Evolutionary conservation across 106 monocot species (phyloP), one percentile per base, ranked within the genome.

Genomic region (Apostasia ramifera): DNA sequence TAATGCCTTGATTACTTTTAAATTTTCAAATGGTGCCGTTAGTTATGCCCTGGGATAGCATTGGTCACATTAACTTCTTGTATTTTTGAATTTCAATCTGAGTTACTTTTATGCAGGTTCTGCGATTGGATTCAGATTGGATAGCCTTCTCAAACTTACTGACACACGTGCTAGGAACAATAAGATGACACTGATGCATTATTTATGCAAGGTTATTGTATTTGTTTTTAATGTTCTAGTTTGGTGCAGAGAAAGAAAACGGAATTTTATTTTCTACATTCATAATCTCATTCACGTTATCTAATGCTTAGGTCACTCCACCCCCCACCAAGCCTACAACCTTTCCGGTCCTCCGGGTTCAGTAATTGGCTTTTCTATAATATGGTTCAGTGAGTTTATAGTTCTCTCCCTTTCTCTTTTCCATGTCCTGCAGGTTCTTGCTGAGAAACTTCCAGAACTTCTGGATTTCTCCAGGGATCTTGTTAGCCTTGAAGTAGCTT

Each of bases 151-250:
- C 52, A 94, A 94, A 69, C 94, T 94, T 44, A 83, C 70, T 71
- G 94, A 94, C 70, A 91, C 85, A 50, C 85, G 94, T 59, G 87
- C 94, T 53, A 80, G 87, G 3, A 91, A 94, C 56, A 94, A 86
- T 67, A 94, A 75, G 79, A 91, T 88, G 76, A 94, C 94, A 63
- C 83, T 94, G 56, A 91, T 94, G 88, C 88, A 94, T 84, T 94
- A 94, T 57, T 66, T 94, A 58, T 94, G 91, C 80, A 94, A 91
- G 94, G 94, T 91, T 76, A 6, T 15, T 48, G 50, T 40, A 57
- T 60, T 14, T 55, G 2, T 49, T 75, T 1, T 50, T 46, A 1
- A 8, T 61, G 2, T 72, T n/a, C 26, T 57, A 11, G 44, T 68
- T 66, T 14, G 46, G 6, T 44, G 2, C 64, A 3, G 11, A 64